Percentiles rank a stretch among this genome's conserved stretches.
These are phyloP conservation scores for Ilex paraguariensis DNA, from an alignment of 305 asterid genomes.

Conservation along the genomic window DNA sequence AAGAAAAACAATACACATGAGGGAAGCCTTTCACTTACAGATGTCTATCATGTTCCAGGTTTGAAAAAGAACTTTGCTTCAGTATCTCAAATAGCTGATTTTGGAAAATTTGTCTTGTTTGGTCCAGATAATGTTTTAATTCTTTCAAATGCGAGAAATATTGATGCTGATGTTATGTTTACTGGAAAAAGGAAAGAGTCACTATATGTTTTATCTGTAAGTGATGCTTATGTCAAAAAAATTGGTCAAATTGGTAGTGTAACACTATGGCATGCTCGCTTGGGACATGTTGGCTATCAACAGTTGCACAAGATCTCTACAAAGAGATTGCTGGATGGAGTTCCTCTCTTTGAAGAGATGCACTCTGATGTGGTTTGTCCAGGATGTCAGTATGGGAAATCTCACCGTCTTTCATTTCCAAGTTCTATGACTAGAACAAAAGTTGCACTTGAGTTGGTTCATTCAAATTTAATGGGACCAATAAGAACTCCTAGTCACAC, in stretches of 20 bases:
- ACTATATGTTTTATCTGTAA: slow-evolving; percentile 3
- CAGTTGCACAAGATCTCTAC: slow-evolving; percentile 1
- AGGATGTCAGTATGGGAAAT: too few relatives aligned
- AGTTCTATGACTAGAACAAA: neutral
- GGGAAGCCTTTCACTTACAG: too few relatives aligned
- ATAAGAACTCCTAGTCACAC: slow-evolving; percentile 2
- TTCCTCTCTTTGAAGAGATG: too few relatives aligned
- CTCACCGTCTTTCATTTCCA: too few relatives aligned
- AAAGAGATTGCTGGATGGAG: neutral
- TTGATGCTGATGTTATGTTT: slow-evolving; percentile 2
- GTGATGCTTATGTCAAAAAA: slow-evolving; percentile 5
- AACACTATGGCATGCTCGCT: slow-evolving; percentile 13
- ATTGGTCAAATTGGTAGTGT: neutral
- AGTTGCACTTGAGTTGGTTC: neutral
- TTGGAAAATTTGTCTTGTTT: slow-evolving; percentile 8
- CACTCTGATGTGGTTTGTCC: too few relatives aligned
- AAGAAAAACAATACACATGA: too few relatives aligned
- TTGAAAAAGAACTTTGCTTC: slow-evolving; percentile 1
- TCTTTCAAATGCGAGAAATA: neutral
- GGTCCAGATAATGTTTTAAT: slow-evolving; percentile 11
- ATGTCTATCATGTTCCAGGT: slow-evolving; percentile 9
- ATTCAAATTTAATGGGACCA: neutral
- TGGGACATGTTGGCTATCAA: slow-evolving; percentile 5
- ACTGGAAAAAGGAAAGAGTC: slow-evolving; percentile 11
- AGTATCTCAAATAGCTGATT: neutral